Conservation (phyloP, 2,329 filamentous ascomycete species). For the Penicillium sp. region DNA sequence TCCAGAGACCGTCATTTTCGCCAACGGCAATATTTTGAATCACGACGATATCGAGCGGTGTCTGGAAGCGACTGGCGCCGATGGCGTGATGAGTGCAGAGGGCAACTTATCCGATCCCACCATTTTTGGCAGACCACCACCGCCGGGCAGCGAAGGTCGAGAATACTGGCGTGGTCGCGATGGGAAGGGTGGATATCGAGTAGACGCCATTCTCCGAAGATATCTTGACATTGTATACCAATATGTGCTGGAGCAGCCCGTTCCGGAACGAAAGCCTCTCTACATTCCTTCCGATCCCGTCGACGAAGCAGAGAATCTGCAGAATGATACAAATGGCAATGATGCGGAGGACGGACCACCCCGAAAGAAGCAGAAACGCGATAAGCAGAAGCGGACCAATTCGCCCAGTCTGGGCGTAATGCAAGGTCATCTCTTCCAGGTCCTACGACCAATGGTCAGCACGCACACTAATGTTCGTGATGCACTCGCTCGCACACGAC, state of each 20-base stretch:
- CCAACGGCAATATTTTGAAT: constrained; percentile 89
- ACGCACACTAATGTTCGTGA: constrained; percentile 79
- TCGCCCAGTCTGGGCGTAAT: constrained; percentile 69
- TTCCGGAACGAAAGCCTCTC: constrained; percentile 62
- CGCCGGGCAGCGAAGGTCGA: constrained; percentile 58
- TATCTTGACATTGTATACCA: constrained; percentile 87
- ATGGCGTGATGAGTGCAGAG: constrained; percentile 93
- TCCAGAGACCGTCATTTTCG: constrained; percentile 84
- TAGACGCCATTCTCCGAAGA: constrained; percentile 79
- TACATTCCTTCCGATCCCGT: constrained; percentile 58
- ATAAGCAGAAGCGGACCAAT: constrained; percentile 42
- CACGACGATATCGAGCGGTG: constrained; percentile 71
- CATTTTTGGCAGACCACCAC: constrained; percentile 68
- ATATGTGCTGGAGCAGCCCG: constrained; percentile 62
- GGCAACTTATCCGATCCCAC: constrained; percentile 88
- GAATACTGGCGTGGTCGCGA: constrained; percentile 83
- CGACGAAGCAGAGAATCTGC: constrained; percentile 17
- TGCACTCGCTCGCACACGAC: constrained; percentile 62
- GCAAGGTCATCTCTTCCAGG: constrained; percentile 89
- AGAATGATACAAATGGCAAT: constrained; percentile 24
- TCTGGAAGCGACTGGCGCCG: constrained; percentile 75
- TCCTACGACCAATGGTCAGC: constrained; percentile 74
- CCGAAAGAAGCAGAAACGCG: constrained; percentile 43
- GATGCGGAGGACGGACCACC: constrained; percentile 46
- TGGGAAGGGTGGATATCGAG: constrained; percentile 75